Conservation (phyloP, 1,284 basidiomycete genomes). For the Ceratobasidium sp. region DNA sequence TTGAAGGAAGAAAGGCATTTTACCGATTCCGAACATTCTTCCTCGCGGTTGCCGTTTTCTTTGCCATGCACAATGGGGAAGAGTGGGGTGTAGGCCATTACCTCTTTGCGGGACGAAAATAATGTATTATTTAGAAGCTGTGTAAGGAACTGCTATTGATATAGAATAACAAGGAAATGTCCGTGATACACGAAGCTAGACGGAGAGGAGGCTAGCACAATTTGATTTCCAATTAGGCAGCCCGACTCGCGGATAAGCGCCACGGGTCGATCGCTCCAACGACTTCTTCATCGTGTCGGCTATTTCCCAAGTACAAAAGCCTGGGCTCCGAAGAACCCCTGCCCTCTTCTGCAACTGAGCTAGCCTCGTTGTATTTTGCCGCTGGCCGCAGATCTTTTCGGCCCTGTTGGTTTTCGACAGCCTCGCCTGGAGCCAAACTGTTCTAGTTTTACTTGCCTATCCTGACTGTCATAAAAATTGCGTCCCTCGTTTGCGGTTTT, state of each 20-base stretch:
- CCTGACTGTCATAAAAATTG: neutral
- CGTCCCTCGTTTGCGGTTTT: neutral
- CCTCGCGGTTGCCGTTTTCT: slow-evolving; percentile 77
- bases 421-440: neutral
- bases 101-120: slow-evolving; percentile 55
- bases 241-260: neutral
- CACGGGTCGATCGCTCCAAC: neutral
- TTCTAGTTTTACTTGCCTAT: neutral
- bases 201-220: too few relatives aligned
- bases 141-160: too few relatives aligned
- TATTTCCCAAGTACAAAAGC: neutral
- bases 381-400: neutral
- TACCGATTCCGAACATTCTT: slow-evolving; percentile 78
- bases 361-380: slow-evolving; percentile 11
- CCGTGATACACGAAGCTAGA: too few relatives aligned
- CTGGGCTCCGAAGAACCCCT: neutral
- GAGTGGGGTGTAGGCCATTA: slow-evolving; percentile 68
- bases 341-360: neutral
- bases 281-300: neutral
- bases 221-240: too few relatives aligned
- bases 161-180: too few relatives aligned
- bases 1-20: slow-evolving; percentile 68
- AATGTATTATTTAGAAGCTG: neutral
- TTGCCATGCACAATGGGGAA: slow-evolving; percentile 69
- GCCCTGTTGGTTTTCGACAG: neutral